Conservation (phyloP, 495 filamentous ascomycete genomes). For the Barbatosphaeria neglecta region DNA sequence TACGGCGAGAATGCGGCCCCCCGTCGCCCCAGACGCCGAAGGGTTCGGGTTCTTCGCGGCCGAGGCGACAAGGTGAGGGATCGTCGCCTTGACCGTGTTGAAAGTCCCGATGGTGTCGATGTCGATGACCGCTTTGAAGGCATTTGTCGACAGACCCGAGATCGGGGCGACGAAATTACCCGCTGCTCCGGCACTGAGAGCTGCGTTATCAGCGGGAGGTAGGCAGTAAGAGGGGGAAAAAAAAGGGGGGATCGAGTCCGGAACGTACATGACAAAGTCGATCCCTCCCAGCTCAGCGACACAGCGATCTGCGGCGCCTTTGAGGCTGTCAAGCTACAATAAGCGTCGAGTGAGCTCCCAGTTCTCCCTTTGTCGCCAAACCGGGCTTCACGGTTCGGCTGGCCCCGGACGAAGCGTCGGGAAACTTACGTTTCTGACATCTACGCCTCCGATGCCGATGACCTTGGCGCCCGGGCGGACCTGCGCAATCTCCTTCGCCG, state of each 20-base stretch:
- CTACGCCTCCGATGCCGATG: conserved; percentile 70
- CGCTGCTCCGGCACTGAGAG: conserved; percentile 71
- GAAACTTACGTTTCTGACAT: conserved; percentile 52
- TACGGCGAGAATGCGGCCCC: conserved; percentile 79
- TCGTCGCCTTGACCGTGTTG: conserved; percentile 85
- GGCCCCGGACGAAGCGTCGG: conserved; percentile 2
- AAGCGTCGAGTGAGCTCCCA: background rate
- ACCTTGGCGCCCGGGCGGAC: conserved; percentile 69
- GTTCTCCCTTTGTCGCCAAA: too few relatives aligned
- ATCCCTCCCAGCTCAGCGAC: conserved; percentile 72
- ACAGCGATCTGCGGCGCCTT: conserved; percentile 64
- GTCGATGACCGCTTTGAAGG: conserved; percentile 91
- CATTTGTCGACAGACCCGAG: conserved; percentile 67
- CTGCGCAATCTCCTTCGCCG: conserved; percentile 69
- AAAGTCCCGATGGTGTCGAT: conserved; percentile 91
- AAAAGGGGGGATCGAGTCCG: background rate
- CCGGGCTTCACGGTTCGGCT: too few relatives aligned
- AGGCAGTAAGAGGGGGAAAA: background rate
- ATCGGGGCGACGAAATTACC: conserved; percentile 94
- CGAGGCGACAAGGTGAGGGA: conserved; percentile 67
- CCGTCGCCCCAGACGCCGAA: conserved; percentile 39
- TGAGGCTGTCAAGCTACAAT: conserved; percentile 47
- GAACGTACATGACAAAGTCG: conserved; percentile 80
- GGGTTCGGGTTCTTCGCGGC: conserved; percentile 46
- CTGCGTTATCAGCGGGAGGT: conserved; percentile 5